Evolutionary conservation across 768 basidiomycete genomes (phyloP).

Genomic region (Suillus tomentosus): DNA sequence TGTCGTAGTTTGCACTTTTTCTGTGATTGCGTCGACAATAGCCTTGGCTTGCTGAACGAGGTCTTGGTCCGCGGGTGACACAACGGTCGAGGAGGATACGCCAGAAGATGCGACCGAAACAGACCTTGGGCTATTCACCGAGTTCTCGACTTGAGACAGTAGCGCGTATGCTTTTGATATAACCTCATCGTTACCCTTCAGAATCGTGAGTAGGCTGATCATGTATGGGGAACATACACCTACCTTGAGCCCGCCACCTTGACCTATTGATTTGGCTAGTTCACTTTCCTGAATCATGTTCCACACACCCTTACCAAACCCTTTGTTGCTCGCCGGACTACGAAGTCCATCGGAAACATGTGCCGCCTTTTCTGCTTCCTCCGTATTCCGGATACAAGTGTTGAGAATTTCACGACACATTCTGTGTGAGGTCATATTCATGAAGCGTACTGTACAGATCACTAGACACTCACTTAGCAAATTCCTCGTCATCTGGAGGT

Average conservation of each 20-base stretch:
- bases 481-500: constrained; percentile 80
- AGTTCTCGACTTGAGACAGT: constrained; percentile 40
- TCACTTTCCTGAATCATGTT: constrained; percentile 85
- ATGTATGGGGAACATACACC: constrained; percentile 40
- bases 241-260: constrained; percentile 50
- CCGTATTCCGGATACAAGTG: constrained; percentile 91
- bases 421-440: constrained; percentile 39
- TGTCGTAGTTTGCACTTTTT: constrained; percentile 53
- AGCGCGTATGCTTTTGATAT: constrained; percentile 43
- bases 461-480: constrained; percentile 50
- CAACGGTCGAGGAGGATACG: not conserved
- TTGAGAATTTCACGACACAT: constrained; percentile 90
- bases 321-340: constrained; percentile 46
- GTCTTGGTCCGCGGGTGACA: constrained; percentile 32
- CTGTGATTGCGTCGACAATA: constrained; percentile 52
- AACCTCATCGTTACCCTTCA: constrained; percentile 8
- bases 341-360: constrained; percentile 25
- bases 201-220: not conserved
- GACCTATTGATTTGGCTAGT: constrained; percentile 68
- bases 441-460: not conserved
- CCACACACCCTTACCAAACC: constrained; percentile 73
- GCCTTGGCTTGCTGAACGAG: constrained; percentile 52
- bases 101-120: constrained; percentile 10
- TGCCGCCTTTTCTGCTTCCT: constrained; percentile 63
- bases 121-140: constrained; percentile 16